Percentiles rank a stretch among this genome's conserved stretches.
phyloP scores from a whole-genome alignment of 2,329 filamentous ascomycete genomes.

The Penicillium sp. region DNA sequence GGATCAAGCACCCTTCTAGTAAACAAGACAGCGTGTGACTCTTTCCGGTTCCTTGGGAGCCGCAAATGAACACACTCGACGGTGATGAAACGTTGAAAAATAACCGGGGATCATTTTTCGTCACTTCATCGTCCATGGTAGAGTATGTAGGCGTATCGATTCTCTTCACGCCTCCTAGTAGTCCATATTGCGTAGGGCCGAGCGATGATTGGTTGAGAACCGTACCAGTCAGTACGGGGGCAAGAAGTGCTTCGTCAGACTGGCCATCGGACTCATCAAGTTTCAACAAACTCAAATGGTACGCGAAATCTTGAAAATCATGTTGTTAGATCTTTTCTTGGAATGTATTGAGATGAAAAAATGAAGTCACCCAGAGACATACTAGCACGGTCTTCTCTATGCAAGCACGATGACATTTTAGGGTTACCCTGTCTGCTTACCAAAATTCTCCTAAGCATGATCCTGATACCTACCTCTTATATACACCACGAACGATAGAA shows the following conservation, averaged over 20 bases:
- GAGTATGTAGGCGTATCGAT: not conserved
- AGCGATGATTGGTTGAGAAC: slow-evolving; percentile 1
- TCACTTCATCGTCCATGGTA: slow-evolving; percentile 2
- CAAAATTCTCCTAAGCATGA: too few species aligned
- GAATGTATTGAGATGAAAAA: not conserved
- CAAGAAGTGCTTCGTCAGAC: not conserved
- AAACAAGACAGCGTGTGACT: slow-evolving; percentile 55
- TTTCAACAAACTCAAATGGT: slow-evolving; percentile 7
- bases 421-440: too few species aligned
- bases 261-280: not conserved
- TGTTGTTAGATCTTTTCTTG: not conserved
- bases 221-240: slow-evolving; percentile 2
- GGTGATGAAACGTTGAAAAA: slow-evolving; percentile 48
- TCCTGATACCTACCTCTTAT: too few species aligned
- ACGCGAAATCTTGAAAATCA: not conserved
- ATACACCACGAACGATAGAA: too few species aligned
- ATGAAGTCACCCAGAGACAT: too few species aligned
- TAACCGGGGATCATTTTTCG: not conserved
- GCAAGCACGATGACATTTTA: too few species aligned
- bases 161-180: slow-evolving; percentile 1
- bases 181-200: slow-evolving; percentile 2
- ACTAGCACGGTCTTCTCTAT: too few species aligned
- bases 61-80: slow-evolving; percentile 57
- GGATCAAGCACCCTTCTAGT: slow-evolving; percentile 42
- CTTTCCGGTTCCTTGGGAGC: slow-evolving; percentile 58